phyloP scores from a whole-genome alignment of 176 grass and related monocot genomes.

The Oryza longistaminata region DNA sequence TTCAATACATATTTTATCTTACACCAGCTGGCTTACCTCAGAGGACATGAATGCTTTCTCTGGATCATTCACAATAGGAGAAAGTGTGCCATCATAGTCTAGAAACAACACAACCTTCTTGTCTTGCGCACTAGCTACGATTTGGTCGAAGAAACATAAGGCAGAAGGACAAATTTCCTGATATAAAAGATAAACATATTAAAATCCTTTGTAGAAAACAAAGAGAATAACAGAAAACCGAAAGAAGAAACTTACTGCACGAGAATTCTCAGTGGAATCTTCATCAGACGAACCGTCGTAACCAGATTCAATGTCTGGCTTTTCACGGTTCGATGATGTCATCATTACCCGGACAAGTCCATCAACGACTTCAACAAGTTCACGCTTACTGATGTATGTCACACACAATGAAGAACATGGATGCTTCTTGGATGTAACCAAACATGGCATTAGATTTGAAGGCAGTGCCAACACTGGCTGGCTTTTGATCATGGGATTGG shows the following conservation, averaged over 20 bases:
- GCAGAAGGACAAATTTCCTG: slow-evolving; percentile 56
- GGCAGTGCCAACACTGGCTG: slow-evolving; percentile 36
- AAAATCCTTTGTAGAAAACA: slow-evolving; percentile 3
- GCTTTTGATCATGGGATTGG: slow-evolving; percentile 38
- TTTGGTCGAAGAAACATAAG: slow-evolving; percentile 50
- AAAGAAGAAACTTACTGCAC: slow-evolving; percentile 47
- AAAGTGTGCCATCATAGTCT: slow-evolving; percentile 68
- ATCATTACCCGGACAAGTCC: slow-evolving; percentile 44
- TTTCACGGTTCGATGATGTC: slow-evolving; percentile 47
- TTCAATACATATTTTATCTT: neutral
- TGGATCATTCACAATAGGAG: slow-evolving; percentile 60
- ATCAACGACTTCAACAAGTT: slow-evolving; percentile 50
- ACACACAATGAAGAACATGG: slow-evolving; percentile 44
- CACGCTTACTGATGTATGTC: slow-evolving; percentile 31
- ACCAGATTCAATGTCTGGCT: slow-evolving; percentile 21
- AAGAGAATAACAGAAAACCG: neutral
- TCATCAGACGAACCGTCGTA: slow-evolving; percentile 26
- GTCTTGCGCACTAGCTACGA: slow-evolving; percentile 30
- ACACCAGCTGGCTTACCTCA: slow-evolving; percentile 35
- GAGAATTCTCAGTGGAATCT: slow-evolving; percentile 21
- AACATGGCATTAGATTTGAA: slow-evolving; percentile 46
- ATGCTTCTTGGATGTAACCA: slow-evolving; percentile 14
- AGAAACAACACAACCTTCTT: slow-evolving; percentile 58
- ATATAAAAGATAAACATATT: neutral
- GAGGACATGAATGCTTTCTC: slow-evolving; percentile 54